phyloP scores from a whole-genome alignment of 768 basidiomycete species.

The Panus rudis region DNA sequence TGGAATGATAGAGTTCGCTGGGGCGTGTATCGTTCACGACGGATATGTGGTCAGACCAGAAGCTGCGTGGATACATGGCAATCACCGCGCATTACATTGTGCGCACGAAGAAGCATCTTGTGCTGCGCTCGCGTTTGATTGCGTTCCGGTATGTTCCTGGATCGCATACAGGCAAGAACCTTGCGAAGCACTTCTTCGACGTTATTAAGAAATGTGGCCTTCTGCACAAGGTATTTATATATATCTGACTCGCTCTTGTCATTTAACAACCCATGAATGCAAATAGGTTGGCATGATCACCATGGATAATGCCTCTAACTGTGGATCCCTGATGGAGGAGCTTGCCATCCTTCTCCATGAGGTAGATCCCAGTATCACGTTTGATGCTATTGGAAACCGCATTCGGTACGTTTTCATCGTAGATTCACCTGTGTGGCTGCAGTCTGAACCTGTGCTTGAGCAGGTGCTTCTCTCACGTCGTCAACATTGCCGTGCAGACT shows the following conservation, averaged over 20 bases:
- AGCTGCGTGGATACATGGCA: constrained; percentile 32
- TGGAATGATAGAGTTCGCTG: not conserved
- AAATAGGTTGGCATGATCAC: constrained; percentile 33
- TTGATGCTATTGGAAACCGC: constrained; percentile 13
- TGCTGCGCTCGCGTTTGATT: constrained; percentile 26
- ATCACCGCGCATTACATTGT: constrained; percentile 35
- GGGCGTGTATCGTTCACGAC: constrained; percentile 6
- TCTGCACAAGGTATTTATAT: constrained; percentile 12
- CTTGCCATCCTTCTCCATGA: constrained; percentile 6
- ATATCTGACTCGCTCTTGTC: constrained; percentile 11
- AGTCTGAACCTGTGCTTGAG: not conserved
- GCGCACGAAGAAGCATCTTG: constrained; percentile 1
- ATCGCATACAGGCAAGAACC: constrained; percentile 30
- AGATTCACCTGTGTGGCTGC: not conserved
- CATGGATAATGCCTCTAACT: constrained; percentile 24
- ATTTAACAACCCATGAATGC: constrained; percentile 16
- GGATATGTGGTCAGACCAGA: constrained; percentile 25
- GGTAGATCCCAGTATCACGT: constrained; percentile 12
- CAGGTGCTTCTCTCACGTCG: constrained; percentile 15
- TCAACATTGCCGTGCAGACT: constrained; percentile 8
- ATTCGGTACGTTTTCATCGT: constrained; percentile 5
- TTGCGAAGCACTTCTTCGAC: constrained; percentile 26
- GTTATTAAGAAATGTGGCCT: constrained; percentile 19
- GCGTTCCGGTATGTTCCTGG: constrained; percentile 31
- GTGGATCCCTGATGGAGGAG: constrained; percentile 15